These are phyloP conservation scores for Aspergillus melleus DNA, from an alignment of 2,329 filamentous ascomycete species.

Conservation along the genomic window DNA sequence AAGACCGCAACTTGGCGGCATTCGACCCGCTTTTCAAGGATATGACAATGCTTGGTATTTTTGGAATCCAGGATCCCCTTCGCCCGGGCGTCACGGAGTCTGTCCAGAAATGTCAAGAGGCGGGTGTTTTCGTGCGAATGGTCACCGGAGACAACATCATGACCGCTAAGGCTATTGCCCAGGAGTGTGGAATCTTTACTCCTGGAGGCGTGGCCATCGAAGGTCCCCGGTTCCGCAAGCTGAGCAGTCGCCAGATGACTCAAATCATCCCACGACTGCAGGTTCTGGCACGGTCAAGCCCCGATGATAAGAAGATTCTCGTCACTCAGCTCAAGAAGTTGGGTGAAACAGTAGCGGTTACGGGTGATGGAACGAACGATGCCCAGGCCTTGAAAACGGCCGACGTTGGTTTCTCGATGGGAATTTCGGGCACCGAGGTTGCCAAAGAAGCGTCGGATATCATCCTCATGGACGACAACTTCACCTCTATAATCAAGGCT, in stretches of 20 bases:
- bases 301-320: constrained; percentile 73
- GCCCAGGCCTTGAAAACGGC: constrained; percentile 78
- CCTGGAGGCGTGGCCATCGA: constrained; percentile 71
- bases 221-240: constrained; percentile 73
- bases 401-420: constrained; percentile 84
- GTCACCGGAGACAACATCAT: constrained; percentile 81
- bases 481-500: constrained; percentile 81
- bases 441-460: constrained; percentile 84
- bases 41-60: constrained; percentile 68
- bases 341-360: constrained; percentile 77
- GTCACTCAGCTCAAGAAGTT: constrained; percentile 70
- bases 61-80: constrained; percentile 80
- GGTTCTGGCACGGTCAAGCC: constrained; percentile 71
- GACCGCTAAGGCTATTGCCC: constrained; percentile 76
- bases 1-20: constrained; percentile 61
- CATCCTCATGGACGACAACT: constrained; percentile 86
- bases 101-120: constrained; percentile 70
- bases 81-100: constrained; percentile 73
- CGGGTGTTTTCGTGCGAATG: constrained; percentile 80
- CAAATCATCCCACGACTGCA: constrained; percentile 68
- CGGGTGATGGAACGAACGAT: constrained; percentile 82
- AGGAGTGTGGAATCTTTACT: constrained; percentile 74
- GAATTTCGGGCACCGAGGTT: constrained; percentile 78
- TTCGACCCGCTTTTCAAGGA: constrained; percentile 68
- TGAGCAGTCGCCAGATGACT: constrained; percentile 65